A percentile compares a stretch with the other conserved stretches of the same genome.
These are phyloP conservation scores for Sporisorium exsertum DNA, from an alignment of 1,284 basidiomycete genomes.

Conservation along the genomic window DNA sequence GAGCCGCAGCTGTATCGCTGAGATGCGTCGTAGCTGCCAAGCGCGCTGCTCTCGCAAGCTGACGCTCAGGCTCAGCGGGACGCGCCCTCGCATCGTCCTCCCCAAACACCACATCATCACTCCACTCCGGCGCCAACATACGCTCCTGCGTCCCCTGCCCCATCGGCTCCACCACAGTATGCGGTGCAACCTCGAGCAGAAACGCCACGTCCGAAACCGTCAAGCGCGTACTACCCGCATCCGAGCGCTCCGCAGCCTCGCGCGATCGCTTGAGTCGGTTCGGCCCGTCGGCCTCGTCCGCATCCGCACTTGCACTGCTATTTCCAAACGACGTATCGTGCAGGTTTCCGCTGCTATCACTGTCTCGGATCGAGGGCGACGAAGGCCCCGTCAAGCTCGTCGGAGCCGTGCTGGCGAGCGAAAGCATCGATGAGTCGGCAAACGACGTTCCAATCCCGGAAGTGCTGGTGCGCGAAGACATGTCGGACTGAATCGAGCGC, in stretches of 20 bases:
- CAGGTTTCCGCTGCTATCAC: slow-evolving; percentile 41
- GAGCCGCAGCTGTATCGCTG: slow-evolving; percentile 17
- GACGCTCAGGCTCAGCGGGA: slow-evolving; percentile 24
- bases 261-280: slow-evolving; percentile 41
- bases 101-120: slow-evolving; percentile 22
- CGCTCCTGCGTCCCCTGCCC: slow-evolving; percentile 65
- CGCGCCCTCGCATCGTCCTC: slow-evolving; percentile 14
- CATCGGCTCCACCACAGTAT: slow-evolving; percentile 65
- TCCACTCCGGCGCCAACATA: slow-evolving; percentile 59
- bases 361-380: slow-evolving; percentile 40
- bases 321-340: slow-evolving; percentile 47
- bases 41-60: slow-evolving; percentile 28
- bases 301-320: slow-evolving; percentile 33
- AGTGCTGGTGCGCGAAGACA: slow-evolving; percentile 50
- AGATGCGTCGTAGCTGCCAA: slow-evolving; percentile 56
- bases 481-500: slow-evolving; percentile 44
- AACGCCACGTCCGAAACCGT: slow-evolving; percentile 62
- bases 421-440: slow-evolving; percentile 56
- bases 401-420: slow-evolving; percentile 56
- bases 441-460: slow-evolving; percentile 45
- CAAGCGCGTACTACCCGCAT: slow-evolving; percentile 39
- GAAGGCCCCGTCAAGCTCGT: slow-evolving; percentile 48
- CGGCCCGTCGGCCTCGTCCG: slow-evolving; percentile 1
- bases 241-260: slow-evolving; percentile 20
- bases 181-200: slow-evolving; percentile 60